Base-by-base conservation (phyloP, 495 filamentous ascomycete genomes). In the Penicillium waksmanii region DNA sequence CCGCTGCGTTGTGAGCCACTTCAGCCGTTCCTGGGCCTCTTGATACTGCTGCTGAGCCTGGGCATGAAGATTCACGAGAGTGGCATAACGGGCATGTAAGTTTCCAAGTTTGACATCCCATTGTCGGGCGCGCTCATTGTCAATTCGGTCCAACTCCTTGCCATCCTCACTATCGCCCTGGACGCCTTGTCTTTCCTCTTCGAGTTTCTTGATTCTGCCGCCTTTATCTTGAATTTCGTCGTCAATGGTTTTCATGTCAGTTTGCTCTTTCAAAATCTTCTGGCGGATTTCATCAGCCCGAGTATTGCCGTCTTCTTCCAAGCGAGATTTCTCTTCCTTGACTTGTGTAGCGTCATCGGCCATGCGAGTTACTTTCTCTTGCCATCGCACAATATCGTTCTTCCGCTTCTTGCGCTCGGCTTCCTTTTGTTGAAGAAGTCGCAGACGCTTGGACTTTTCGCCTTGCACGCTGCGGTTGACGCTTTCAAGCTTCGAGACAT, bases 391-490 rank as follows among this genome's bases (percentile, higher is more conserved):
- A 48, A 86, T 83, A 49, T 89, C 87, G 38, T 82, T 79, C 59
- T 82, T 82, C 53, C 87, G 73, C 66, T 85, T 87, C 63, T 82
- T 77, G 46, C 85, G 77, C 57, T 89, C 85, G 5, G 79, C 79
- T 63, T 84, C 79, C 66, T 87, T 89, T 60, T 87, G 84, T 53
- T 85, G 81, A 35, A 89, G 69, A 34, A 84, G 61, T 62, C 78
- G 81, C 65, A 98, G 92, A 63, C 90, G 92, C 63, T 91, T 88
- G 1, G 83, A 78, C 67, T 89, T 91, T 65, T 87, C 85, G 53
- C 88, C 88, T 67, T 96, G 89, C 10, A 93, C 91, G n/a, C 85
- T 82, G 51, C 91, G 83, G 73, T 96, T 97, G 51, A 87, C 78
- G 33, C 91, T 87, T 65, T 97, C 93, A 21, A 95, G 80, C 31